phyloP scores from a whole-genome alignment of 2,329 filamentous ascomycete species.

The Aspergillus ruber region DNA sequence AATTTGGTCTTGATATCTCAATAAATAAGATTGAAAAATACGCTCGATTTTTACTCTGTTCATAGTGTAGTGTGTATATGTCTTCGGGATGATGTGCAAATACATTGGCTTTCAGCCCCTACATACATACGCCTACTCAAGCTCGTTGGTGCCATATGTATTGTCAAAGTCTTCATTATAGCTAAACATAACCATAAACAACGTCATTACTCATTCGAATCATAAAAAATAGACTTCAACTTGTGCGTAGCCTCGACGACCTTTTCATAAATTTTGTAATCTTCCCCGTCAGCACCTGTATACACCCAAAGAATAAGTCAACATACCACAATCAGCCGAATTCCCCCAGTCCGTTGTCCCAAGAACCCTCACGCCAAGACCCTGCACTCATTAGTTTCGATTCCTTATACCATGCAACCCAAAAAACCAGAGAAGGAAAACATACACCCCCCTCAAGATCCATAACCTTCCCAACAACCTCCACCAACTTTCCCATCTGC shows the following conservation, averaged over 20 bases:
- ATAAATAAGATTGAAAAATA: neutral
- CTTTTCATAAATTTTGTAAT: constrained; percentile 67
- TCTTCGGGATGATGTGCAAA: too few species aligned
- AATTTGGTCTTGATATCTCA: neutral
- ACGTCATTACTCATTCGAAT: constrained; percentile 19
- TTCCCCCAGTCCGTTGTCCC: constrained; percentile 39
- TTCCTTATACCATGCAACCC: neutral
- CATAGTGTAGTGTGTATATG: too few species aligned
- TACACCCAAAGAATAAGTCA: neutral
- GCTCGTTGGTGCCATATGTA: too few species aligned
- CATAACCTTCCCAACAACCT: constrained; percentile 42
- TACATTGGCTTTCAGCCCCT: too few species aligned
- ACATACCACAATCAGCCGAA: constrained; percentile 34
- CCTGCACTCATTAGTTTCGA: constrained; percentile 18
- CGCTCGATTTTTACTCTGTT: too few species aligned
- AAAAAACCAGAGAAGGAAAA: neutral
- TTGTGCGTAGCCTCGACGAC: constrained; percentile 83
- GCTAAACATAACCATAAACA: neutral
- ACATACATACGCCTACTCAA: too few species aligned
- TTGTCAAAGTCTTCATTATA: too few species aligned
- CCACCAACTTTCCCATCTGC: constrained; percentile 40
- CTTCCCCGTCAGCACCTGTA: constrained; percentile 39
- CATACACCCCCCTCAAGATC: constrained; percentile 35
- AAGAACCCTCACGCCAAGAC: constrained; percentile 36
- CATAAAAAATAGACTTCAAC: constrained; percentile 74